These are phyloP conservation scores for Eucalyptus caleyi DNA, from an alignment of 345 rosid species.

Conservation along the genomic window DNA sequence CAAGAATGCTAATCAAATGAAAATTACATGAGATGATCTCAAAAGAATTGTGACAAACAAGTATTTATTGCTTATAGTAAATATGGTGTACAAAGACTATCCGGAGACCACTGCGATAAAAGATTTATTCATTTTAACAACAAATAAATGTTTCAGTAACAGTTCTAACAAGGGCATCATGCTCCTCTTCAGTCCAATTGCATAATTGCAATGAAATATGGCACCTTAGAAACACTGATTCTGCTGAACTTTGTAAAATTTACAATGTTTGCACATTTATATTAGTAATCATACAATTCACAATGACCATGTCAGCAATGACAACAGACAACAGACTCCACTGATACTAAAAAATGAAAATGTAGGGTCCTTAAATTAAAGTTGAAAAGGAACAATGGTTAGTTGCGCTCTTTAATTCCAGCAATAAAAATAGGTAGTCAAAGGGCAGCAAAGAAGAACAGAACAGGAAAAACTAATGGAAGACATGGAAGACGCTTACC, in stretches of 20 bases:
- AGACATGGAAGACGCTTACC: slow-evolving; percentile 13
- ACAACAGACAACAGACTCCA: not conserved
- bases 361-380: not conserved
- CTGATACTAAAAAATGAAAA: not conserved
- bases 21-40: not conserved
- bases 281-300: not conserved
- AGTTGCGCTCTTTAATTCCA: not conserved
- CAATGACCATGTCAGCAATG: not conserved
- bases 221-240: not conserved
- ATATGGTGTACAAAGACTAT: not conserved
- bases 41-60: not conserved
- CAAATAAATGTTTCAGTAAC: not conserved
- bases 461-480: not conserved
- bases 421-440: not conserved
- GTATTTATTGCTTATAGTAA: not conserved
- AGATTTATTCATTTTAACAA: not conserved
- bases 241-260: not conserved
- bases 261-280: not conserved
- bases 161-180: not conserved
- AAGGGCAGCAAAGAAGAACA: not conserved
- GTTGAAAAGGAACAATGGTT: not conserved
- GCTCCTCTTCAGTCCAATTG: not conserved
- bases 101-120: not conserved
- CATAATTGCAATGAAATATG: not conserved
- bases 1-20: not conserved